Evolutionary conservation across 352 stramenopile species (phyloP), one percentile per base, ranked within the genome.

Genomic region (Phytophthora constricta): DNA sequence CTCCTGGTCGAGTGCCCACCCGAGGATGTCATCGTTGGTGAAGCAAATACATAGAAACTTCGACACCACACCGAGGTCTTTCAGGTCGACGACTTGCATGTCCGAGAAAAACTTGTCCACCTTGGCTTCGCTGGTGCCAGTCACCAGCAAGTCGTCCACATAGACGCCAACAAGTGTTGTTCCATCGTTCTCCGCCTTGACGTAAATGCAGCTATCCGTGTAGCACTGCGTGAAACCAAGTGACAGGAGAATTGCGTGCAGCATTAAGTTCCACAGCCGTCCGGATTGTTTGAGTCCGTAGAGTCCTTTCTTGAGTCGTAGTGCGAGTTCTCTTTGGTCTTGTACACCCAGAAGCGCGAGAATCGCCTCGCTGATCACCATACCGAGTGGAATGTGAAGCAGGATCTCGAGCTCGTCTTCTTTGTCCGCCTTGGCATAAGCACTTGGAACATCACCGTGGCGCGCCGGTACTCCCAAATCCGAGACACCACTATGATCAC

Each of bases 171-270:
- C 54, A 4, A 74, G 10, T 17, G 46, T 54, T 17, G 5, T 3
- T 48, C 55, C 3, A 19, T 37, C 17, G 2, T 4, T 14, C 23
- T 63, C 28, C 2, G 9, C 19, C 27, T 62, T 68, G 28, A 56
- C 67, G 41, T 69, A 79, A 0, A 80, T 9, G 47, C 64, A 85
- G 11, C 41, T 50, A 51, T 85, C 67, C 8, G 67, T 72, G n/a
- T 68, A 62, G 28, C 66, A 71, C 25, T 66, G 47, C 0, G 10
- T 51, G 31, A 72, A 77, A 2, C 57, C 59, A 0, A 64, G 27
- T 3, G 37, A 14, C 19, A 70, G 0, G 31, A 77, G 22, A 1
- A 43, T 73, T 13, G 33, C 26, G 39, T 74, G 45, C 3, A 71
- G 23, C 4, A 64, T 20, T 26, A 72, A n/a, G 48, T 61, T 41